Conservation (phyloP, 2,329 filamentous ascomycete species). For the Eutypella sp. region DNA sequence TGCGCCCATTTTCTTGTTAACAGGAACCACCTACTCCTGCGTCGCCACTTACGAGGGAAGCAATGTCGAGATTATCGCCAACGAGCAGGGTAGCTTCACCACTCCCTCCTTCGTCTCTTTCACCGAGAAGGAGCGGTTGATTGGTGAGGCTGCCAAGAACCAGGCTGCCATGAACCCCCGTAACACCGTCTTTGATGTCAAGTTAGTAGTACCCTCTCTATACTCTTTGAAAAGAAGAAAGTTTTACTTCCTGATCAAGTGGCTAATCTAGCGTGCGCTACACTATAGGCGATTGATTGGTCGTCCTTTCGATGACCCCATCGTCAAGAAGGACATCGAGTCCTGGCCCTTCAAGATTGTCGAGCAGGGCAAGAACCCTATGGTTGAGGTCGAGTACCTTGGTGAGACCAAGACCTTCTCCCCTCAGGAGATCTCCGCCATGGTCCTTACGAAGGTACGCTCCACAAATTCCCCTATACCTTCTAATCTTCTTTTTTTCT, state of each 20-base stretch:
- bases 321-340: constrained; percentile 99
- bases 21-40: constrained; percentile 84
- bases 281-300: constrained; percentile 97
- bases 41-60: constrained; percentile 76
- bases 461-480: constrained; percentile 92
- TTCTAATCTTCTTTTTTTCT: constrained; percentile 90
- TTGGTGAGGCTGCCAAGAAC: constrained; percentile 97
- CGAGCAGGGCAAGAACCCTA: constrained; percentile 83
- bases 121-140: constrained; percentile 94
- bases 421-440: constrained; percentile 93
- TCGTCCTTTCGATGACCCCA: constrained; percentile 85
- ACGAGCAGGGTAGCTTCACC: constrained; percentile 80
- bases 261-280: no score
- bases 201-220: no score
- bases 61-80: constrained; percentile 69
- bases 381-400: constrained; percentile 94
- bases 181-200: constrained; percentile 96
- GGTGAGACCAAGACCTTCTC: constrained; percentile 92
- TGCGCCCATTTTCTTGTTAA: no score
- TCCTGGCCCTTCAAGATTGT: constrained; percentile 98
- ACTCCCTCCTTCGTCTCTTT: constrained; percentile 87
- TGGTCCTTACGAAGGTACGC: constrained; percentile 98
- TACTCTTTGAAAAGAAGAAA: no score
- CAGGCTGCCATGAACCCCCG: constrained; percentile 96
- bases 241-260: no score